phyloP scores from a whole-genome alignment of 768 basidiomycete species.

The Amanita polypyramis region DNA sequence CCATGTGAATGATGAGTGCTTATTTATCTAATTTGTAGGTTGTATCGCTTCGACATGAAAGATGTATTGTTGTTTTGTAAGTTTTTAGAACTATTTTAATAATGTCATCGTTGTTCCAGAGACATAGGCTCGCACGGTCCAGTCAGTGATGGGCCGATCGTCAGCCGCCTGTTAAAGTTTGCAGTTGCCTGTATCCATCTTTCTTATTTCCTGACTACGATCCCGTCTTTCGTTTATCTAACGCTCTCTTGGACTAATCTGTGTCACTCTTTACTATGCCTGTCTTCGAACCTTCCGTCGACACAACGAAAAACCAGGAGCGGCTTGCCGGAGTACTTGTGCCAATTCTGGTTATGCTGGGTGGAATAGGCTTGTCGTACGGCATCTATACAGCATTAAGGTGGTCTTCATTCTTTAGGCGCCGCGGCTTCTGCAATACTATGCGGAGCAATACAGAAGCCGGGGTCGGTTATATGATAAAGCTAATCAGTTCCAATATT shows the following conservation, averaged over 20 bases:
- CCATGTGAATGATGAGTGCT: neutral
- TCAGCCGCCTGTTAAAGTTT: constrained; percentile 5
- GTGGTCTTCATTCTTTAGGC: neutral
- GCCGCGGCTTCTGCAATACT: neutral
- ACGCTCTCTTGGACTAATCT: neutral
- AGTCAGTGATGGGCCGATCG: neutral
- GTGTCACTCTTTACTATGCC: neutral
- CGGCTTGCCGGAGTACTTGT: neutral
- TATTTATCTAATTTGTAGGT: neutral
- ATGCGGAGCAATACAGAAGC: neutral
- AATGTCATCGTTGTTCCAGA: neutral
- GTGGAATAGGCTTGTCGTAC: constrained; percentile 4
- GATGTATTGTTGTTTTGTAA: neutral
- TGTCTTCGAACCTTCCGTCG: neutral
- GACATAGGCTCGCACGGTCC: neutral
- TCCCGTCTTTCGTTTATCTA: neutral
- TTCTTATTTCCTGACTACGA: neutral
- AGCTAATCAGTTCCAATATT: neutral
- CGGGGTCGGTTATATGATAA: neutral
- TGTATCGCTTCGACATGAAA: neutral
- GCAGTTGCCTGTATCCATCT: neutral
- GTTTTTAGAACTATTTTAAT: neutral
- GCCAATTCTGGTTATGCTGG: constrained; percentile 4
- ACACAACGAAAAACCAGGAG: neutral
- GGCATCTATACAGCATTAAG: constrained; percentile 3